These are phyloP conservation scores for Vararia minispora DNA, from an alignment of 768 basidiomycete genomes.

Conservation along the genomic window DNA sequence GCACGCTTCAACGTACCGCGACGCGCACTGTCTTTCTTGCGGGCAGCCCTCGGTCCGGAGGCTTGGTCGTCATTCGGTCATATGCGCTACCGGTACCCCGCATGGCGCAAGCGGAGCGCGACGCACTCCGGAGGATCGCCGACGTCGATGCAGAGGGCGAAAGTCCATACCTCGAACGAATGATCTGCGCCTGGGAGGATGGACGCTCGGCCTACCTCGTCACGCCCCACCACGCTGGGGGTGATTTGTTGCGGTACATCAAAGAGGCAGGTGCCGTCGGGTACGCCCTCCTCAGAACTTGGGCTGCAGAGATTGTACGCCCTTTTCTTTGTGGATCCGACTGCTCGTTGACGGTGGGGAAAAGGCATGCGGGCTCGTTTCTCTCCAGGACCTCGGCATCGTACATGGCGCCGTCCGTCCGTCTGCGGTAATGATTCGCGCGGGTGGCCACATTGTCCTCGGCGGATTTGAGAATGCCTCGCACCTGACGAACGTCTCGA, in stretches of 20 bases:
- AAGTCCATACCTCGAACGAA: conserved; percentile 9
- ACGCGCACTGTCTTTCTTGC: conserved; percentile 10
- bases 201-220: conserved; percentile 10
- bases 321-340: neutral
- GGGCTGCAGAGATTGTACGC: conserved; percentile 12
- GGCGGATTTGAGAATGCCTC: conserved; percentile 9
- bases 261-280: conserved; percentile 8
- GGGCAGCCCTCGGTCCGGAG: conserved; percentile 5
- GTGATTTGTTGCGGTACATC: conserved; percentile 8
- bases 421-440: conserved; percentile 9
- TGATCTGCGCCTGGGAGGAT: conserved; percentile 13
- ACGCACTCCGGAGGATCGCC: conserved; percentile 6
- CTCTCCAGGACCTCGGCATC: conserved; percentile 9
- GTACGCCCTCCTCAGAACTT: conserved; percentile 2
- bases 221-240: conserved; percentile 10
- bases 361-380: conserved; percentile 10
- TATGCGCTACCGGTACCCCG: conserved; percentile 9
- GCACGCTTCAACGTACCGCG: conserved; percentile 9
- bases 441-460: conserved; percentile 12
- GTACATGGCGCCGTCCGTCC: conserved; percentile 12
- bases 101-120: conserved; percentile 6
- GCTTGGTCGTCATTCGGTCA: conserved; percentile 12
- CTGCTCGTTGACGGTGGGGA: neutral
- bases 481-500: neutral
- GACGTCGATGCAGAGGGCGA: neutral